A percentile compares a stretch with the other conserved stretches of the same genome.
Evolutionary conservation across 2,329 filamentous ascomycete genomes (phyloP).

Genomic region (Bipolaris zeicola): DNA sequence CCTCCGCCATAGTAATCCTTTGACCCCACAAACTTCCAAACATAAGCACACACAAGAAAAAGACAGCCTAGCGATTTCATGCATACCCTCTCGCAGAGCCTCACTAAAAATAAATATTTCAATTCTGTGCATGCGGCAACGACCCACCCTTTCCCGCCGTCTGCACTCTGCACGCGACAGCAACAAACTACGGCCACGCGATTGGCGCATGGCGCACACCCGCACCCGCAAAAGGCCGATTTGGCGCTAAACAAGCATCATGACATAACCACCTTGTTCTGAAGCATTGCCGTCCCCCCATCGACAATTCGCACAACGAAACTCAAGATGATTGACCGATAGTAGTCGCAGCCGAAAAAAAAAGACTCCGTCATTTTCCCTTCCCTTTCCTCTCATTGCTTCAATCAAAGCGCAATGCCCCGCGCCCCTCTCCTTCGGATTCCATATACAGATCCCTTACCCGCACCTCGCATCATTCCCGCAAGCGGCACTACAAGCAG

Average conservation of each 20-base stretch:
- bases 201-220: neutral
- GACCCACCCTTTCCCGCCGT: slow-evolving; percentile 10
- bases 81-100: neutral
- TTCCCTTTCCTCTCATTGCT: neutral
- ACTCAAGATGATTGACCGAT: slow-evolving; percentile 15
- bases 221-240: neutral
- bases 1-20: neutral
- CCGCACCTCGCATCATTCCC: slow-evolving; percentile 76
- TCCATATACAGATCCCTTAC: slow-evolving; percentile 84
- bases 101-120: slow-evolving; percentile 20
- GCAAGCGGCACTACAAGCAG: slow-evolving; percentile 69
- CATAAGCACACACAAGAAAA: neutral
- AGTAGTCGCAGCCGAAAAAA: neutral
- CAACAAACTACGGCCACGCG: too few species aligned
- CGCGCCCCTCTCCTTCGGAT: slow-evolving; percentile 71
- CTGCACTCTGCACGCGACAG: neutral
- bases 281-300: neutral
- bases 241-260: slow-evolving; percentile 14
- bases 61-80: neutral
- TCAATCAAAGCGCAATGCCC: slow-evolving; percentile 55
- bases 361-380: neutral
- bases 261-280: slow-evolving; percentile 18
- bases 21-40: slow-evolving; percentile 1
- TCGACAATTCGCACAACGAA: slow-evolving; percentile 1
- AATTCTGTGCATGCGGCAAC: slow-evolving; percentile 10